These are phyloP conservation scores for Myriangium duriaei DNA, from an alignment of 2,329 filamentous ascomycete species.

Conservation along the genomic window DNA sequence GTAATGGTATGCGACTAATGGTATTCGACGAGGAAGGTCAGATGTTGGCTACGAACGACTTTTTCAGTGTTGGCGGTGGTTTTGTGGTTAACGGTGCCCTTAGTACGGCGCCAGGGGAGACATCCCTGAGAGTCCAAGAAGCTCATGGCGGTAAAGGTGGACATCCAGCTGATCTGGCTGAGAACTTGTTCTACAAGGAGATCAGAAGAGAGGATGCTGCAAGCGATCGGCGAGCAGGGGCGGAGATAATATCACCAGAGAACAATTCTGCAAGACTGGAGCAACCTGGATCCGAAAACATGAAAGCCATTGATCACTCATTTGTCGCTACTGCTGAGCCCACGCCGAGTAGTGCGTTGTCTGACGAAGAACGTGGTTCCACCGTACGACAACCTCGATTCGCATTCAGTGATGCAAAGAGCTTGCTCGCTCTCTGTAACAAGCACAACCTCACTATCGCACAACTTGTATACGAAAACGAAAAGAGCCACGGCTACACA, in stretches of 20 bases:
- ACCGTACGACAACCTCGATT: conserved; percentile 29
- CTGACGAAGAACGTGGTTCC: not conserved
- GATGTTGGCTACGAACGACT: conserved; percentile 37
- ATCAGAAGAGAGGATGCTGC: conserved; percentile 36
- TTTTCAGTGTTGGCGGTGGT: conserved; percentile 41
- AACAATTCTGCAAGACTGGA: not conserved
- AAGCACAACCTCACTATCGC: conserved; percentile 42
- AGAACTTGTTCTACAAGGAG: conserved; percentile 42
- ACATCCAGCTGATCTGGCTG: conserved; percentile 38
- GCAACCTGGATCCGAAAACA: not conserved
- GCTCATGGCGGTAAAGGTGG: conserved; percentile 15
- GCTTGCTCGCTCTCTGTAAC: conserved; percentile 35
- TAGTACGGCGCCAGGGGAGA: conserved; percentile 27
- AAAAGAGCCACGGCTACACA: conserved; percentile 39
- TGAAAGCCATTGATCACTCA: not conserved
- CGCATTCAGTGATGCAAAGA: conserved; percentile 36
- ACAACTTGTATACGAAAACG: conserved; percentile 41
- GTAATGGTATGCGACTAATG: conserved; percentile 42
- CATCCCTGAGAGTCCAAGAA: conserved; percentile 5
- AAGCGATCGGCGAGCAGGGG: conserved; percentile 33
- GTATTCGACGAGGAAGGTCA: conserved; percentile 37
- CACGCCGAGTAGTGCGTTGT: not conserved
- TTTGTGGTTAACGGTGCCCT: conserved; percentile 41
- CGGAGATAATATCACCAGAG: conserved; percentile 30
- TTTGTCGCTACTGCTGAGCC: not conserved